A percentile compares a stretch with the other conserved stretches of the same genome.
Evolutionary conservation across 441 rosid genomes (phyloP).

Genomic region (Corymbia calophylla): DNA sequence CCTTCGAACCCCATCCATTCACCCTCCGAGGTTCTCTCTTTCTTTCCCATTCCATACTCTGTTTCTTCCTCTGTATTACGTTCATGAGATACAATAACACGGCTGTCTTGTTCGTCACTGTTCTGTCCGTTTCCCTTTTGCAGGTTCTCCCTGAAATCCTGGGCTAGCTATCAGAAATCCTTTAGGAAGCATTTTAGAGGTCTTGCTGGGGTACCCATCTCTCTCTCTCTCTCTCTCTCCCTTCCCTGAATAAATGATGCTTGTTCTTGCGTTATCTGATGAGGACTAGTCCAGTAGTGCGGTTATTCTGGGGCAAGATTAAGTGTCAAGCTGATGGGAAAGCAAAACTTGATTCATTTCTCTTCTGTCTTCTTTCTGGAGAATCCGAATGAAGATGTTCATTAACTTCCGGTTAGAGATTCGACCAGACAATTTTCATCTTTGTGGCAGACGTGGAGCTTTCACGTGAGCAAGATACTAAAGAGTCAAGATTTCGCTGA

Average conservation of each 20-base stretch:
- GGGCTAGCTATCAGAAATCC: neutral
- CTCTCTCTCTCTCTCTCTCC: neutral
- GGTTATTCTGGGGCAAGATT: neutral
- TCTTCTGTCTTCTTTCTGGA: neutral
- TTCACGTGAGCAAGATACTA: constrained; percentile 9
- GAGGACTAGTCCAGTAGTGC: neutral
- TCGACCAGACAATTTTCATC: neutral
- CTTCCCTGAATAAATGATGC: neutral
- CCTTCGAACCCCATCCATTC: neutral
- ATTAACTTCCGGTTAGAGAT: neutral
- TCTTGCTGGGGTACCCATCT: constrained; percentile 12
- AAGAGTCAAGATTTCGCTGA: neutral
- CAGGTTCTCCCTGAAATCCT: constrained; percentile 3
- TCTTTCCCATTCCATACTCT: neutral
- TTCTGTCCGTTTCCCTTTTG: neutral
- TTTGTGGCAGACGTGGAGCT: constrained; percentile 16
- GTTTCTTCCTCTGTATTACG: neutral
- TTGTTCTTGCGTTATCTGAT: neutral
- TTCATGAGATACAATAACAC: neutral
- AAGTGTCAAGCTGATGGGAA: neutral
- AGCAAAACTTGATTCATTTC: neutral
- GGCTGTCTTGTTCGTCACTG: neutral
- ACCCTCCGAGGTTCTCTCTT: neutral
- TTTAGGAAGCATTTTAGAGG: constrained; percentile 5
- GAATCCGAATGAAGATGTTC: neutral